These are phyloP conservation scores for Echria macrotheca DNA, from an alignment of 495 filamentous ascomycete species.

Conservation along the genomic window DNA sequence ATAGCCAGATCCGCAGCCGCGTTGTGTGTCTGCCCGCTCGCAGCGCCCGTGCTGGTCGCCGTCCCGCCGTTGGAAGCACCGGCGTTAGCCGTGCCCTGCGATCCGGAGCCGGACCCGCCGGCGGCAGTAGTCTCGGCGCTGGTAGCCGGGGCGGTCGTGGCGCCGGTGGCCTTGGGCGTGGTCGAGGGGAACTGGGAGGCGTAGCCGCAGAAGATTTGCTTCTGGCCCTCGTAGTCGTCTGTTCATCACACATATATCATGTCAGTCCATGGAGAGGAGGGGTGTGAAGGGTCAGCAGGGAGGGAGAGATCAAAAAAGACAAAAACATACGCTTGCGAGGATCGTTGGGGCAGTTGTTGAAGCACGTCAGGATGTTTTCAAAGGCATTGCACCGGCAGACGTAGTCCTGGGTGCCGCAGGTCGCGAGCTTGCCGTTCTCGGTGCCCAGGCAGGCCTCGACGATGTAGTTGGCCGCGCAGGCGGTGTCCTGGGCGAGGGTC, in stretches of 20 bases:
- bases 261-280: too few species aligned
- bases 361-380: constrained; percentile 40
- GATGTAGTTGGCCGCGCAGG: constrained; percentile 39
- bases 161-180: constrained; percentile 12
- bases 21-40: constrained; percentile 23
- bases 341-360: constrained; percentile 46
- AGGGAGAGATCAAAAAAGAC: too few species aligned
- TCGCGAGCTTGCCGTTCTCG: constrained; percentile 33
- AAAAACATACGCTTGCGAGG: constrained; percentile 22
- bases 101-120: not conserved
- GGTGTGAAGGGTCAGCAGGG: not conserved
- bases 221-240: constrained; percentile 24
- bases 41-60: constrained; percentile 18
- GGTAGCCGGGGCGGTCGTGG: not conserved
- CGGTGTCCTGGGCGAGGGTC: constrained; percentile 23
- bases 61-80: constrained; percentile 16
- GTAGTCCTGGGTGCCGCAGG: constrained; percentile 33
- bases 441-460: constrained; percentile 38
- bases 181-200: constrained; percentile 30
- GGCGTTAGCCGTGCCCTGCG: constrained; percentile 3
- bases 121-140: constrained; percentile 17
- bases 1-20: constrained; percentile 29
- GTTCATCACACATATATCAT: not conserved
- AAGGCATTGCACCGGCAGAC: constrained; percentile 36
- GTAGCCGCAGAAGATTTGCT: constrained; percentile 38